Conservation (phyloP, 352 stramenopile species). For the Pythium rishiriense region DNA sequence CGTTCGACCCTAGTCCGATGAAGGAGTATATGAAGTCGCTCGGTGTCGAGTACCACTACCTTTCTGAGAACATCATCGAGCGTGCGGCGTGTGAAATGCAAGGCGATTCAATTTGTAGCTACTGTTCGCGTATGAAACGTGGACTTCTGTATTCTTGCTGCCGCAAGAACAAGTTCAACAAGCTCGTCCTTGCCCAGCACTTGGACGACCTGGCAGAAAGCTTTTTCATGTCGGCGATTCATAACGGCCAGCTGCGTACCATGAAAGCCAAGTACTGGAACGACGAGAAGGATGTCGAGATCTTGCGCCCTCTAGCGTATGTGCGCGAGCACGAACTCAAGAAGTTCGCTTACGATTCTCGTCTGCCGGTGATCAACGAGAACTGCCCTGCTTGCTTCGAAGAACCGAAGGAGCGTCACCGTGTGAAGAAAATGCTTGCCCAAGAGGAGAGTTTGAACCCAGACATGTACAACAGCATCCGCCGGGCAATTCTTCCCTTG, state of each 20-base stretch:
- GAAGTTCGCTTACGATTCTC: conserved; percentile 50
- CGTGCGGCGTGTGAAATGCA: conserved; percentile 67
- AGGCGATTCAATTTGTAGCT: conserved; percentile 88
- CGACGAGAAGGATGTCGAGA: conserved; percentile 89
- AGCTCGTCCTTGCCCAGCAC: conserved; percentile 83
- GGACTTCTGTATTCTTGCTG: conserved; percentile 44
- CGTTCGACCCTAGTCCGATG: conserved; percentile 93
- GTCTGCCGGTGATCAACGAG: conserved; percentile 96
- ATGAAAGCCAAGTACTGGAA: conserved; percentile 97
- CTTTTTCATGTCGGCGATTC: conserved; percentile 95
- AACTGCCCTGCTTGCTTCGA: conserved; percentile 98
- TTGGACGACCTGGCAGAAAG: conserved; percentile 95
- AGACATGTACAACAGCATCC: conserved; percentile 49
- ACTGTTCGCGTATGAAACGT: conserved; percentile 94
- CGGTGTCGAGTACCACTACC: conserved; percentile 92
- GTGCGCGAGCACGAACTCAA: conserved; percentile 91
- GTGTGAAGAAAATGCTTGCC: conserved; percentile 93
- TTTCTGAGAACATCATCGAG: conserved; percentile 83
- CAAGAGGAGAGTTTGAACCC: conserved; percentile 90
- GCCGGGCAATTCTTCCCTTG: conserved; percentile 48
- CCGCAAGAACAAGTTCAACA: conserved; percentile 36
- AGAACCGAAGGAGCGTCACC: conserved; percentile 92
- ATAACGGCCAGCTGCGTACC: conserved; percentile 57
- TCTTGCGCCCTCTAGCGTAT: conserved; percentile 94
- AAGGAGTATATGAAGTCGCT: conserved; percentile 94